Evolutionary conservation across 2,329 filamentous ascomycete species (phyloP), one percentile per base, ranked within the genome.

Genomic region (Alternaria brassicae): DNA sequence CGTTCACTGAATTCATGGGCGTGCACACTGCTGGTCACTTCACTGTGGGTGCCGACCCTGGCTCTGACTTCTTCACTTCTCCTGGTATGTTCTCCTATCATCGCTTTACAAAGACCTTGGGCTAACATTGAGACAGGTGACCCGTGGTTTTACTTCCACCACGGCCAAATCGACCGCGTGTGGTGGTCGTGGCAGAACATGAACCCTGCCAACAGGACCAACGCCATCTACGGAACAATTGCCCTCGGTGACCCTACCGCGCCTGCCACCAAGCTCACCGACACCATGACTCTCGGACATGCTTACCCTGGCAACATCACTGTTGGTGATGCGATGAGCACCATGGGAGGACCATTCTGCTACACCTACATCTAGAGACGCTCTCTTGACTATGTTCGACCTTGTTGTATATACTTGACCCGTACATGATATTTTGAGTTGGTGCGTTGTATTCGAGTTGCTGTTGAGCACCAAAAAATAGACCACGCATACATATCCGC

Each of bases 121-220:
- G 69, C 13, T 81, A 82, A 50, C 76, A 23, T 19, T 15, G 15
- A 41, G 15, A 78, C 45, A 53, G 64, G 66, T 48, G 64, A 67
- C 47, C 60, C 58, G n/a, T 70, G 34, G 39, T 71, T 84, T 69
- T 84, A 72, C 69, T 73, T 81, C 49, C 81, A 83, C 63, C 81
- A 83, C 58, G 76, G 74, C 5, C 77, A 79, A 62, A 80, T 84
- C 41, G 82, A 84, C 61, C 77, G 81, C 6, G 68, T 78, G 1
- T 84, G 78, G 77, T 82, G 80, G 80, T 81, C 80, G 36, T 84
- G 82, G 82, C 81, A 84, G 68, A 81, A 80, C 56, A 63, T 80
- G 47, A 73, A 81, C 56, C 72, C 72, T 34, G 61, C 70, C 30
- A 65, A 72, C 25, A 76, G 81, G 12, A 75, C 76, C 44, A 71